phyloP scores from a whole-genome alignment of 1,284 basidiomycete species.

The Ceratobasidium sp. region DNA sequence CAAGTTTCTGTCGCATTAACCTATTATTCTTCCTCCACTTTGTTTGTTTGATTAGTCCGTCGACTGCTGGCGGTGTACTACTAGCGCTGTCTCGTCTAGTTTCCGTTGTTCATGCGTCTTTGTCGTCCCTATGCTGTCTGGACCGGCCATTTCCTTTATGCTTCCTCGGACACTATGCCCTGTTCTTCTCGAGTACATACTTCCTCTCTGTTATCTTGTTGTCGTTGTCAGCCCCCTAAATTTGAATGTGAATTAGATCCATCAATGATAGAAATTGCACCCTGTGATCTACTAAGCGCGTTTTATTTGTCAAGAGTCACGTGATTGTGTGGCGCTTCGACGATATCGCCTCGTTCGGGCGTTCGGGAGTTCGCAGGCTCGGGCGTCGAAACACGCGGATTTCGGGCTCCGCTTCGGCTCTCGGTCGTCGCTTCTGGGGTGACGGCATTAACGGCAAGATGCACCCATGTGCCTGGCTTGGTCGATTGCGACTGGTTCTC shows the following conservation, averaged over 20 bases:
- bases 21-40: constrained; percentile 28
- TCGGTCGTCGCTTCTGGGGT: not conserved
- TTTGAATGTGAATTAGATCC: constrained; percentile 20
- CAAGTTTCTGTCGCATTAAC: constrained; percentile 23
- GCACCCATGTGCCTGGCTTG: constrained; percentile 9
- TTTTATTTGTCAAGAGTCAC: constrained; percentile 5
- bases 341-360: constrained; percentile 9
- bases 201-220: constrained; percentile 20
- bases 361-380: not conserved
- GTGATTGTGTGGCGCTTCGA: not conserved
- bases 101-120: constrained; percentile 3
- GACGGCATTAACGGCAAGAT: not conserved
- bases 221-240: constrained; percentile 5
- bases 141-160: constrained; percentile 29
- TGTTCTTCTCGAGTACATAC: constrained; percentile 25
- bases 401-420: constrained; percentile 7
- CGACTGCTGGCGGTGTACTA: constrained; percentile 35
- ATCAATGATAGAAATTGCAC: constrained; percentile 23
- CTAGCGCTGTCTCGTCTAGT: constrained; percentile 34
- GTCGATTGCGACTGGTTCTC: too few species aligned
- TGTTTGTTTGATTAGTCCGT: constrained; percentile 19
- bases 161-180: constrained; percentile 37
- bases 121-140: constrained; percentile 18
- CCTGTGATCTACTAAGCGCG: constrained; percentile 8
- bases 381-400: constrained; percentile 13